Evolutionary conservation across 148 eudicot species (phyloP).

Genomic region (Hydrangea macrophylla): DNA sequence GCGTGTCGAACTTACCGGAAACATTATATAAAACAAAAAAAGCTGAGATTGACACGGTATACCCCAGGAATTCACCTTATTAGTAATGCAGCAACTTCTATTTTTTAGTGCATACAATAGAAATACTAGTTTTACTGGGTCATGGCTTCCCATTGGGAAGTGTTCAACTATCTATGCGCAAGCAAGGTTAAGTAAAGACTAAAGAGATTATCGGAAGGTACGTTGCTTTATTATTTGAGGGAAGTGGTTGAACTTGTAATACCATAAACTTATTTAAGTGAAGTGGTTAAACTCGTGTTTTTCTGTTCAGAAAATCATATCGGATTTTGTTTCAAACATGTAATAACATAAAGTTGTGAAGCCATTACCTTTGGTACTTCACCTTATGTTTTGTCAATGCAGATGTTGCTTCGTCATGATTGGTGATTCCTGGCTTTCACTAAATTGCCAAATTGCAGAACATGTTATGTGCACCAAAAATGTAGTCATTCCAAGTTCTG

Average conservation of each 20-base stretch:
- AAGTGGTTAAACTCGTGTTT: too few relatives aligned
- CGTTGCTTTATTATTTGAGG: neutral
- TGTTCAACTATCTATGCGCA: neutral
- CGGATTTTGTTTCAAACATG: neutral
- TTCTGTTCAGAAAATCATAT: too few relatives aligned
- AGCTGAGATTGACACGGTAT: neutral
- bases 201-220: neutral
- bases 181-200: neutral
- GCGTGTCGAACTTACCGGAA: neutral
- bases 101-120: neutral
- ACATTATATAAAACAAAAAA: neutral
- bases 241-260: neutral
- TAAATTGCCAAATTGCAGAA: neutral
- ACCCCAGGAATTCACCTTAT: neutral
- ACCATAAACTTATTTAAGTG: too few relatives aligned
- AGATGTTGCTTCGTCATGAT: neutral
- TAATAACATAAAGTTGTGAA: neutral
- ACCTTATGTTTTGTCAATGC: neutral
- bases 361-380: neutral
- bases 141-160: neutral
- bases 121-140: too few relatives aligned
- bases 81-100: constrained; percentile 2
- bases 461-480: neutral
- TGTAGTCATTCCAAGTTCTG: neutral
- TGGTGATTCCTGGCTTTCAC: constrained; percentile 3